Base-by-base conservation (phyloP, 768 basidiomycete genomes). In the Cytidiella melzeri region DNA sequence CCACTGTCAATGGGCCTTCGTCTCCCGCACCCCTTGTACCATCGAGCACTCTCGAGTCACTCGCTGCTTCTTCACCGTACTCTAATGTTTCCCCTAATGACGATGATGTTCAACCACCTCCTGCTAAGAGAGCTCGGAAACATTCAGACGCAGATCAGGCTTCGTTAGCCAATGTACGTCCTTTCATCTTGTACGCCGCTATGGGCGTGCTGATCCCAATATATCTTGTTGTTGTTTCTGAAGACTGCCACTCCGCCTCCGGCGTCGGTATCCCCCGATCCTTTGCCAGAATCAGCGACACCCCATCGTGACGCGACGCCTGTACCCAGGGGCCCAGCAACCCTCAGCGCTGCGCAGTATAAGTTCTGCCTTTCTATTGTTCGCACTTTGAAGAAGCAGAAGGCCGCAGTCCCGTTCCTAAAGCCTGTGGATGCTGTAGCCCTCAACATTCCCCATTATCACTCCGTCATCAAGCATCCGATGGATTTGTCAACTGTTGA, bases 401-500 rank as follows among this genome's bases (percentile, higher is more conserved):
- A 90, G 64, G 91, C 95, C 47, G 81, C 91, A 0, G 61, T 64
- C 1, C 83, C 92, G 1, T 99, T 99, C 70, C 67, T 86, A 45
- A 74, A 73, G 43, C 93, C 96, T 18, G 96, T 99, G 49, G 96
- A 99, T 65, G 76, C 84, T 19, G 76, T 93, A 56, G 85, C 81
- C 6, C 72, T 92, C 57, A 81, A 80, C 53, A 81, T 91, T 53
- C 95, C 92, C 7, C 92, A 95, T 64, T 99, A 99, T 60, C 79
- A 79, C 28, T 75, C 75, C 40, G 81, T 98, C 62, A 80, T 99
- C 68, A 89, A 84, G 61, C 79, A 76, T 23, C 96, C 96, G 0
- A 97, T 97, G 91, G 96, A 98, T 64, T 77, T 99, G 41, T 76
- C 82, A 3, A 96, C 95, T 39, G 80, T 97, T 51, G 95, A 98